phyloP scores from a whole-genome alignment of 2,329 filamentous ascomycete genomes.

The Aspergillus aculeatus region DNA sequence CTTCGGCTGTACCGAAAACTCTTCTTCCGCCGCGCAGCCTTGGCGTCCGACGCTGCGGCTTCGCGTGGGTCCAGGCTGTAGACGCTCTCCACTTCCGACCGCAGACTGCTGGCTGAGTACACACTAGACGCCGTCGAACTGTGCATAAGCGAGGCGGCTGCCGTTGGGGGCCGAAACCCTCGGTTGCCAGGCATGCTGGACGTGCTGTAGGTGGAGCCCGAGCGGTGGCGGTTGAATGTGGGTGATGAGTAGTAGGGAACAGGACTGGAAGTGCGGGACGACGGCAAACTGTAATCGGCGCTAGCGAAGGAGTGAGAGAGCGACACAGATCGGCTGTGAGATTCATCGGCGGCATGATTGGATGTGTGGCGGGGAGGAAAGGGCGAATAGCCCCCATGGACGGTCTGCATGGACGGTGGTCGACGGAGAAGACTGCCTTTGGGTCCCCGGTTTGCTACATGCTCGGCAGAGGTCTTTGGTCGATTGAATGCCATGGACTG shows the following conservation, averaged over 20 bases:
- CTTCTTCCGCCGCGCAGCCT: constrained; percentile 19
- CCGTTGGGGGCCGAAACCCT: constrained; percentile 21
- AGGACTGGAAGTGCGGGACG: constrained; percentile 22
- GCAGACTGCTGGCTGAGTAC: constrained; percentile 30
- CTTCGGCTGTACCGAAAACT: constrained; percentile 18
- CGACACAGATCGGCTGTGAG: constrained; percentile 16
- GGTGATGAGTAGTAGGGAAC: constrained; percentile 21
- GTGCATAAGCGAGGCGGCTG: constrained; percentile 28
- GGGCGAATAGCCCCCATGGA: constrained; percentile 23
- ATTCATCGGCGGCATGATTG: constrained; percentile 14
- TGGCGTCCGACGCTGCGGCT: constrained; percentile 9
- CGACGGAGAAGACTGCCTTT: constrained; percentile 12
- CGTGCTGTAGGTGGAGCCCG: constrained; percentile 24
- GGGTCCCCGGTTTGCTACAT: neutral
- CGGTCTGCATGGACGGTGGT: constrained; percentile 28
- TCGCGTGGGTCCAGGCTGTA: constrained; percentile 13
- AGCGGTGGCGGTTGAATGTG: constrained; percentile 22
- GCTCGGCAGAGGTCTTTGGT: constrained; percentile 21
- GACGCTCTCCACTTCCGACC: constrained; percentile 26
- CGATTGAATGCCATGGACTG: constrained; percentile 27
- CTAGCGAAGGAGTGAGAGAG: constrained; percentile 19
- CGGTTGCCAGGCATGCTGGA: constrained; percentile 19
- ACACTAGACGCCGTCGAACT: constrained; percentile 27
- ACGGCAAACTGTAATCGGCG: constrained; percentile 19
- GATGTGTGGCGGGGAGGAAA: constrained; percentile 17